A percentile compares a stretch with the other conserved stretches of the same genome.
Evolutionary conservation across 371 early-diverging fungal genomes (phyloP).

Genomic region (Paraphysoderma sedebokerense): DNA sequence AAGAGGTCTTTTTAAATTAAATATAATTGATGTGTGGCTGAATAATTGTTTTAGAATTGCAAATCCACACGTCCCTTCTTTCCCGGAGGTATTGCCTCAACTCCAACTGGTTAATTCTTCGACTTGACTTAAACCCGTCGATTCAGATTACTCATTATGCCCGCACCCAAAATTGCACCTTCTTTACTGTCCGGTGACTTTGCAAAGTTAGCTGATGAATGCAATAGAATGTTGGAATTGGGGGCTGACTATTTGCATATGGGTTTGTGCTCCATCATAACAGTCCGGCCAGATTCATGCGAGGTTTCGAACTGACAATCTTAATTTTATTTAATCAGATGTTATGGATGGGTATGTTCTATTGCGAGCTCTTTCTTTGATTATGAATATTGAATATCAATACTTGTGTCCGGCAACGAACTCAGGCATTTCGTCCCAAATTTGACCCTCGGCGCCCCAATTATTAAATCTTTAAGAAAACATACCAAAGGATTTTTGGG

Average conservation of each 20-base stretch:
- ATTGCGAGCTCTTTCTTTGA: background rate
- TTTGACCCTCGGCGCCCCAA: constrained; percentile 87
- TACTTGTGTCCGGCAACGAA: too few species aligned
- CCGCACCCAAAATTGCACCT: constrained; percentile 56
- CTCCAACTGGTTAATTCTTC: too few species aligned
- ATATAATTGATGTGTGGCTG: too few species aligned
- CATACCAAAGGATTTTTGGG: constrained; percentile 81
- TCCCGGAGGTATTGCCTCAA: too few species aligned
- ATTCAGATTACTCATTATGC: too few species aligned
- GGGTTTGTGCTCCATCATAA: constrained; percentile 34
- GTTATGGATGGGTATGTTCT: constrained; percentile 63
- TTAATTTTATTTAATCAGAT: constrained; percentile 20
- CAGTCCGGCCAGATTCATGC: background rate
- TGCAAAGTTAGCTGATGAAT: constrained; percentile 70
- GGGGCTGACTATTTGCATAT: constrained; percentile 95
- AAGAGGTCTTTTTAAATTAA: too few species aligned
- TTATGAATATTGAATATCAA: background rate
- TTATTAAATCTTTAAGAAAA: constrained; percentile 69
- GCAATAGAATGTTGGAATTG: constrained; percentile 61
- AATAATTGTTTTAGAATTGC: too few species aligned
- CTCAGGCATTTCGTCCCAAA: constrained; percentile 94
- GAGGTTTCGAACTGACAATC: background rate
- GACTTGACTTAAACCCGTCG: too few species aligned
- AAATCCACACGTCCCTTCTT: too few species aligned
- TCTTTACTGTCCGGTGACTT: constrained; percentile 90